Percentiles rank a stretch among this genome's conserved stretches.
phyloP scores from a whole-genome alignment of 306 rosid genomes.

The Sicyos baderoa region DNA sequence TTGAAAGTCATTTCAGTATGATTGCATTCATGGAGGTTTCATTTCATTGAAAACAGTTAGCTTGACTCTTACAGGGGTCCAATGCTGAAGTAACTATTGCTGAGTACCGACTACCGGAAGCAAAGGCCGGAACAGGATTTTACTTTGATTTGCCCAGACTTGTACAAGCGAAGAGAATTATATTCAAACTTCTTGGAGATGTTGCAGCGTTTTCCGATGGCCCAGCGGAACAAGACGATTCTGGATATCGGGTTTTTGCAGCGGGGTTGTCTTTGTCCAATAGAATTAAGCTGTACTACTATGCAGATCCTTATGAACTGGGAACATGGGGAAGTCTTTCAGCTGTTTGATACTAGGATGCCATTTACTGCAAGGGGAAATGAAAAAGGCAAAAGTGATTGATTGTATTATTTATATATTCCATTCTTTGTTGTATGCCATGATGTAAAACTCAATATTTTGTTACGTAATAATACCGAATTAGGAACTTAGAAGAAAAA shows the following conservation, averaged over 20 bases:
- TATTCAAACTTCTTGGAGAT: slow-evolving; percentile 81
- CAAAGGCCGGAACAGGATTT: slow-evolving; percentile 72
- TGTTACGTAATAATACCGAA: neutral
- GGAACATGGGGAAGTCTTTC: slow-evolving; percentile 96
- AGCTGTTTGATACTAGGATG: slow-evolving; percentile 41
- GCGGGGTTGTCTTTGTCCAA: slow-evolving; percentile 68
- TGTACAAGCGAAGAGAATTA: slow-evolving; percentile 58
- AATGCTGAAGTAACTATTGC: slow-evolving; percentile 52
- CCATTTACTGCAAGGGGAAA: neutral
- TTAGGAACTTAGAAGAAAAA: slow-evolving; percentile 3
- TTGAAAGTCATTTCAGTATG: neutral
- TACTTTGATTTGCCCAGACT: slow-evolving; percentile 79
- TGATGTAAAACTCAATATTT: neutral
- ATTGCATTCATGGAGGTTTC: slow-evolving; percentile 9
- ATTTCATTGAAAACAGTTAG: neutral
- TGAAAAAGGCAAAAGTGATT: slow-evolving; percentile 1
- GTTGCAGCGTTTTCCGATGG: slow-evolving; percentile 75
- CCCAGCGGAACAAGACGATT: slow-evolving; percentile 74
- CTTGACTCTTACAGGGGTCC: slow-evolving; percentile 43
- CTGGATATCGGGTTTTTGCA: slow-evolving; percentile 47
- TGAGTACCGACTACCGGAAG: slow-evolving; percentile 89
- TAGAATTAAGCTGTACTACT: slow-evolving; percentile 64
- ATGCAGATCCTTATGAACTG: slow-evolving; percentile 78
- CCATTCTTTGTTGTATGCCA: slow-evolving; percentile 19
- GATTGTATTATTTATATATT: slow-evolving; percentile 2